Percentiles rank a stretch among this genome's conserved stretches.
phyloP scores from a whole-genome alignment of 768 basidiomycete genomes.

The Trametes coccinea region DNA sequence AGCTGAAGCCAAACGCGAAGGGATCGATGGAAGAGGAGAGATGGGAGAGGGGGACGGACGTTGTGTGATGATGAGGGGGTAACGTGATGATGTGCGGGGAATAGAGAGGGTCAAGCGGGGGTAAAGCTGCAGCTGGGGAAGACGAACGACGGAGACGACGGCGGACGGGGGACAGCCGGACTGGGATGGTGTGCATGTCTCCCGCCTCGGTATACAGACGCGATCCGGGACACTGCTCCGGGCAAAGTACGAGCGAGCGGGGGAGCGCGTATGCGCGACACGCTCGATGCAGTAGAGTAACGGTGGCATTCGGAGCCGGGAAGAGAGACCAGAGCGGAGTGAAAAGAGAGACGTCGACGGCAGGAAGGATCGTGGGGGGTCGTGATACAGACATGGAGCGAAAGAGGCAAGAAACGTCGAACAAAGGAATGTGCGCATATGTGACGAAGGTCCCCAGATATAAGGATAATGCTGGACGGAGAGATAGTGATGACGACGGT shows the following conservation, averaged over 20 bases:
- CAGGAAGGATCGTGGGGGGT: conserved; percentile 21
- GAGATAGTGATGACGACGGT: conserved; percentile 18
- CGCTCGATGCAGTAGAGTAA: conserved; percentile 16
- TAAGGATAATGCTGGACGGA: conserved; percentile 24
- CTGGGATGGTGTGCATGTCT: not conserved
- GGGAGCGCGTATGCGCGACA: conserved; percentile 15
- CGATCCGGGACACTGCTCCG: not conserved
- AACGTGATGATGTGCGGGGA: too few species aligned
- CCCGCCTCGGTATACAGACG: conserved; percentile 1
- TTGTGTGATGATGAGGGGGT: too few species aligned
- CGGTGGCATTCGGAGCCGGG: conserved; percentile 11
- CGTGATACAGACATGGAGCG: conserved; percentile 23
- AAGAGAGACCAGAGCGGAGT: not conserved
- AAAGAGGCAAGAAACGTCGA: conserved; percentile 2
- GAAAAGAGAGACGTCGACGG: conserved; percentile 9
- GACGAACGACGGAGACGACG: conserved; percentile 13
- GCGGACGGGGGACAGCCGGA: not conserved
- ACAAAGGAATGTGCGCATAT: conserved; percentile 26
- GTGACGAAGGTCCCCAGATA: conserved; percentile 26
- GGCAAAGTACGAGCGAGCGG: not conserved
- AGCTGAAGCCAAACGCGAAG: too few species aligned
- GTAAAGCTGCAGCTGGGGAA: not conserved
- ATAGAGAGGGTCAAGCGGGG: too few species aligned
- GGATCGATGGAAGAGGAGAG: too few species aligned
- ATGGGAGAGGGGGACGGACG: too few species aligned